Evolutionary conservation across 768 basidiomycete species (phyloP).

Genomic region (Kwoniella sp.): DNA sequence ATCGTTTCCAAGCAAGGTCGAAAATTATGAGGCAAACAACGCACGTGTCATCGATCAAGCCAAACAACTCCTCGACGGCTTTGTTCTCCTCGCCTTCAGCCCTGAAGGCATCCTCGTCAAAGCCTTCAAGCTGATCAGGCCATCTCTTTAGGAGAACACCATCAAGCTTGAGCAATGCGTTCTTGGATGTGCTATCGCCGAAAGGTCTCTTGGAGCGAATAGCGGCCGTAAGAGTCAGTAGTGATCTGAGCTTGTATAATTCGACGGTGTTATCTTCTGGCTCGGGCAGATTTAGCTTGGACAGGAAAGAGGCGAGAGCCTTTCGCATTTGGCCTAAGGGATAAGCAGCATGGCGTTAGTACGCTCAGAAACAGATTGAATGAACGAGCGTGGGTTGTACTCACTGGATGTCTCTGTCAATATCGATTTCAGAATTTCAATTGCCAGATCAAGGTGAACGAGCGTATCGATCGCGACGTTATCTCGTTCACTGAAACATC

Average conservation of each 20-base stretch:
- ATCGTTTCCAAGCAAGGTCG: not conserved
- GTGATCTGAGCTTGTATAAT: conserved; percentile 13
- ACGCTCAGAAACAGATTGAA: not conserved
- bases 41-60: conserved; percentile 43
- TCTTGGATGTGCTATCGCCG: conserved; percentile 65
- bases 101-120: conserved; percentile 58
- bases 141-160: conserved; percentile 69
- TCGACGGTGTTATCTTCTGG: conserved; percentile 59
- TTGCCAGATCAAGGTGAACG: conserved; percentile 66
- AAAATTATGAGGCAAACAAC: conserved; percentile 3
- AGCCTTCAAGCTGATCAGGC: conserved; percentile 66
- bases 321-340: conserved; percentile 68
- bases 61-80: conserved; percentile 33
- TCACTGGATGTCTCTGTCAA: conserved; percentile 63
- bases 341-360: not conserved
- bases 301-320: conserved; percentile 66
- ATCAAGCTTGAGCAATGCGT: conserved; percentile 74
- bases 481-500: conserved; percentile 57
- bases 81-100: conserved; percentile 22
- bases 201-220: conserved; percentile 60
- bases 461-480: conserved; percentile 55
- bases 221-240: conserved; percentile 12
- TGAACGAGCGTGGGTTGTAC: conserved; percentile 40
- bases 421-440: conserved; percentile 63
- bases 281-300: conserved; percentile 69